Percentiles rank a stretch among this genome's conserved stretches.
These are phyloP conservation scores for Fusarium sp. DNA, from an alignment of 2,329 filamentous ascomycete genomes.

Conservation along the genomic window DNA sequence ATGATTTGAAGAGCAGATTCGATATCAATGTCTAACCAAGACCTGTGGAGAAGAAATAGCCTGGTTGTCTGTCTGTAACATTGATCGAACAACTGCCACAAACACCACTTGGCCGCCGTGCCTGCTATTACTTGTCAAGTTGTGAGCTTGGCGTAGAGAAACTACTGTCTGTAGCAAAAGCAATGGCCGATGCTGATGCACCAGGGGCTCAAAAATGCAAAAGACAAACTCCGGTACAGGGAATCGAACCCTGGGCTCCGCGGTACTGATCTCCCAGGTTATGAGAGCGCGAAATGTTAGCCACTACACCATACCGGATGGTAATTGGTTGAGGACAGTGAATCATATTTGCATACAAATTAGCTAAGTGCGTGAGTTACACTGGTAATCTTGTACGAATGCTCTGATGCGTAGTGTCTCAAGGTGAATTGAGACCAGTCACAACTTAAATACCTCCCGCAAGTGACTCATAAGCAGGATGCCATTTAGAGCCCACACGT, in stretches of 20 bases:
- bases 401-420: not conserved
- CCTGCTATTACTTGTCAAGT: no score
- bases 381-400: no score
- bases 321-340: not conserved
- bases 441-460: not conserved
- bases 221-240: constrained; percentile 43
- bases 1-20: no score
- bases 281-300: constrained; percentile 52
- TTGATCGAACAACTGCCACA: no score
- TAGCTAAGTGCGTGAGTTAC: no score
- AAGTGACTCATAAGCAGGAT: not conserved
- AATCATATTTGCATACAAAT: no score
- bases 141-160: no score
- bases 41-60: no score
- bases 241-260: constrained; percentile 49
- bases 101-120: no score
- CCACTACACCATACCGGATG: constrained; percentile 52
- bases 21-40: no score
- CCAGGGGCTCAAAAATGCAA: not conserved
- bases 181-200: not conserved
- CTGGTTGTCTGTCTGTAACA: no score
- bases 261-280: constrained; percentile 44
- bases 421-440: not conserved
- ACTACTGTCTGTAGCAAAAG: no score
- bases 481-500: not conserved